Evolutionary conservation across 352 stramenopile species (phyloP), one percentile per base, ranked within the genome.

Genomic region (Phytopythium sindhum): DNA sequence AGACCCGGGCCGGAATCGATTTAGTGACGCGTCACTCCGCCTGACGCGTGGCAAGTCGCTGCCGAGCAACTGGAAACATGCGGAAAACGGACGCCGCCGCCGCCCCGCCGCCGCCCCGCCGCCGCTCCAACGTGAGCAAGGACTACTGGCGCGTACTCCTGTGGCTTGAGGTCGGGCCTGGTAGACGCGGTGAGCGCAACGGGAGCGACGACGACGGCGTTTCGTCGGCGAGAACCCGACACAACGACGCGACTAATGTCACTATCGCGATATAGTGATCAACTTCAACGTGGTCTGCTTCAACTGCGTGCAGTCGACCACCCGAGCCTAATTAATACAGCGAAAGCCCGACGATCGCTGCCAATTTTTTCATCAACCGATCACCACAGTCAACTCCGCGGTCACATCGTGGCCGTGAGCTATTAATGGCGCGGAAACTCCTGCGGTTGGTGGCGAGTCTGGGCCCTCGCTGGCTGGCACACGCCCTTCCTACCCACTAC

Each of bases 241-340:
- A 14, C 14, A 45, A 6, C 28, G 50, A 19, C 28, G 28, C n/a
- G 28, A 41, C 15, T 24, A 0, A 17, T 42, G 53, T 60, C 53
- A 60, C 53, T 60, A 10, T 48, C n/a, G 17, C 31, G 41, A 0
- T 29, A 24, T n/a, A 74, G 56, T 72, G 64, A 58, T 61, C 31
- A 60, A 72, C 61, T 65, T 77, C 63, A 60, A 77, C 69, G 59
- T 74, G 66, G 33, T 61, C 55, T 55, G 23, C 26, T 54, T 60
- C 53, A 67, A 67, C 41, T 11, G 33, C 10, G n/a, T n/a, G n/a
- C n/a, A n/a, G n/a, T n/a, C 33, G 33, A 39, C 33, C 33, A 39
- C 33, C 10, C 33, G 6, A 10, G 33, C 33, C 33, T 10, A 15
- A 39, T 39, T 15, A 39, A 39, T 39, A 39, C 33, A 15, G 33